Evolutionary conservation across 306 rosid genomes (phyloP).

Genomic region (Vicia faba): DNA sequence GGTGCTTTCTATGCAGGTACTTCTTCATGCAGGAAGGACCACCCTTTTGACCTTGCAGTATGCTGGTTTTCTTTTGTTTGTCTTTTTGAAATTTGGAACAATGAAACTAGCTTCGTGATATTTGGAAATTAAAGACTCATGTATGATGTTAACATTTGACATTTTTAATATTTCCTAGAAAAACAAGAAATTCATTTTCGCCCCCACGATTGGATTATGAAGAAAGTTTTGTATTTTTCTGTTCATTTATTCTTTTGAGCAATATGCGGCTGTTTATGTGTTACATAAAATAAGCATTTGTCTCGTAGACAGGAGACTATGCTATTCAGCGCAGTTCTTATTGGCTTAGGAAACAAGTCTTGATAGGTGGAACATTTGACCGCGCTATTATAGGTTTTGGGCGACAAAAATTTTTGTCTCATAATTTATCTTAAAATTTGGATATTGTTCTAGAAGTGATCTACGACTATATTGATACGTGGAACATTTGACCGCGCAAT

Average conservation of each 20-base stretch:
- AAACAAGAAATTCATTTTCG: background rate
- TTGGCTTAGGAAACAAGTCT: constrained; percentile 1
- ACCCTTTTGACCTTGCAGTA: constrained; percentile 39
- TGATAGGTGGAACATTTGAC: background rate
- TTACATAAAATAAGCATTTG: too few species aligned
- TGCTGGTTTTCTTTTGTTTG: constrained; percentile 37
- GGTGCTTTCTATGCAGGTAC: constrained; percentile 41
- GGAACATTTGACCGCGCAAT: too few species aligned
- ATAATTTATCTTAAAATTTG: too few species aligned
- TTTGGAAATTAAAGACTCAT: constrained; percentile 17
- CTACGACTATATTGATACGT: too few species aligned
- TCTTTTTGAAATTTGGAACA: constrained; percentile 28
- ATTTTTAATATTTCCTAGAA: constrained; percentile 26
- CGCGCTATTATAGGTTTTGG: background rate
- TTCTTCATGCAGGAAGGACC: constrained; percentile 41
- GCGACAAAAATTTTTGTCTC: too few species aligned
- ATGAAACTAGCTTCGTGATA: constrained; percentile 30
- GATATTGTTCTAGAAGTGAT: too few species aligned
- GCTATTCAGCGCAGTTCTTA: background rate
- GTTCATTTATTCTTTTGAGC: background rate
- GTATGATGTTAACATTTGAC: constrained; percentile 23
- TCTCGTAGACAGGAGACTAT: background rate
- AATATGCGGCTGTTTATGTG: too few species aligned
- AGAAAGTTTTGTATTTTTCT: background rate
- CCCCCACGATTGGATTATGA: background rate